A percentile compares a stretch with the other conserved stretches of the same genome.
These are phyloP conservation scores for Collybiopsis confluens DNA, from an alignment of 768 basidiomycete species.

Conservation along the genomic window DNA sequence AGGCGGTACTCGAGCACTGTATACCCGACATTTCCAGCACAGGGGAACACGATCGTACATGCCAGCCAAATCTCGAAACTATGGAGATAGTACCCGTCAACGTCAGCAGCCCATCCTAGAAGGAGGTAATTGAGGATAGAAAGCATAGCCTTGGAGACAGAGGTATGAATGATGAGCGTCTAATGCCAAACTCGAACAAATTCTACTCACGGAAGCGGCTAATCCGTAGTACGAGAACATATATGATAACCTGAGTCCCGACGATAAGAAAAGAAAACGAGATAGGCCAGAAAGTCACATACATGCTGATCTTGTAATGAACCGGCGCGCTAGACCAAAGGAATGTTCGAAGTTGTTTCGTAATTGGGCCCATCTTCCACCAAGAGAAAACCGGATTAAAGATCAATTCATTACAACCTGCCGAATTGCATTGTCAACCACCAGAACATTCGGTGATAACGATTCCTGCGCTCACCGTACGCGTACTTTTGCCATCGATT, in stretches of 20 bases:
- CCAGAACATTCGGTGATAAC: too few species aligned
- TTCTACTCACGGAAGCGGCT: conserved; percentile 4
- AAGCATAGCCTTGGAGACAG: conserved; percentile 54
- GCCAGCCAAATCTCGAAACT: conserved; percentile 74
- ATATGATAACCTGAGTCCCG: conserved; percentile 43
- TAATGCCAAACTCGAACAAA: too few species aligned
- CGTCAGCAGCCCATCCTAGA: conserved; percentile 54
- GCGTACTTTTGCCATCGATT: conserved; percentile 92
- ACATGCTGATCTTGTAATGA: conserved; percentile 80
- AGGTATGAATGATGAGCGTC: too few species aligned
- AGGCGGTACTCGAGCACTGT: conserved; percentile 68
- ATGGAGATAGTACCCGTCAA: conserved; percentile 71
- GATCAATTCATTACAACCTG: conserved; percentile 72
- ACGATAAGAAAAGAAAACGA: not conserved
- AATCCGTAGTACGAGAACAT: conserved; percentile 45
- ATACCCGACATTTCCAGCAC: conserved; percentile 63
- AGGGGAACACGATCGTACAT: conserved; percentile 67
- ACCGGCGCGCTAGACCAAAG: conserved; percentile 74
- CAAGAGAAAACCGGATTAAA: conserved; percentile 81
- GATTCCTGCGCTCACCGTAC: conserved; percentile 61
- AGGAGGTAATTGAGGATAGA: conserved; percentile 69
- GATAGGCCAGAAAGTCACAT: not conserved
- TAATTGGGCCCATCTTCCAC: conserved; percentile 80
- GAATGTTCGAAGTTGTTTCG: conserved; percentile 71
- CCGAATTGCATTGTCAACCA: too few species aligned